Evolutionary conservation across 2,329 filamentous ascomycete species (phyloP), one percentile per base, ranked within the genome.

Genomic region (Cladosporium halotolerans): DNA sequence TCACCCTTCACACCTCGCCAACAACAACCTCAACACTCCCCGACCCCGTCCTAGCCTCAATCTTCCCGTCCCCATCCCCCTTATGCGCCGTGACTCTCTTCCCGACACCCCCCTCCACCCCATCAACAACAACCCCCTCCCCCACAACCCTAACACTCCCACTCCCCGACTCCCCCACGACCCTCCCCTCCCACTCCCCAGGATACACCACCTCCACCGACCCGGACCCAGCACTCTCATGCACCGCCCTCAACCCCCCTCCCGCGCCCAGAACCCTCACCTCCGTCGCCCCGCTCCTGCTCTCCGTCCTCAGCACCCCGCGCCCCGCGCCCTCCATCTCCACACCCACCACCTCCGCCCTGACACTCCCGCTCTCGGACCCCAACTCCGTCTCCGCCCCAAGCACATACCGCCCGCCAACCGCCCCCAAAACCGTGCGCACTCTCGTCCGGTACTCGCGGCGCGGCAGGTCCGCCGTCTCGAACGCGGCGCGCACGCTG

Each of bases 401-500:
- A 45, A 73, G 72, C 49, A 76, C 68, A 49, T 70, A 72, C 1
- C 57, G 65, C 0, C 72, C 72, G 9, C 63, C 60, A 3, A 76
- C 61, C 3, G 68, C 67, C 10, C 69, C 70, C 5, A 69, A 71
- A 1, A 59, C 64, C 0, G 67, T 70, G 43, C 70, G 65, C 54
- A 75, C 60, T 14, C 62, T 64, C 13, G 68, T 70, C 16, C 67
- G 63, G 55, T 74, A 76, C 50, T 74, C 68, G 34, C 74, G 70
- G 9, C 69, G 62, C 1, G 73, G 72, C 8, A 9, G 2, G 18
- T 57, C 39, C 7, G 40, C 19, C 4, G 54, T 51, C 1, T 61
- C 65, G 33, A 71, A 70, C 39, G 67, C 60, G 4, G 66, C 64
- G 10, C 67, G 62, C 40, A 75, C 67, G 44, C 66, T 70, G 6